Base-by-base conservation (phyloP, 345 rosid genomes). In the Gossypium thurberi region DNA sequence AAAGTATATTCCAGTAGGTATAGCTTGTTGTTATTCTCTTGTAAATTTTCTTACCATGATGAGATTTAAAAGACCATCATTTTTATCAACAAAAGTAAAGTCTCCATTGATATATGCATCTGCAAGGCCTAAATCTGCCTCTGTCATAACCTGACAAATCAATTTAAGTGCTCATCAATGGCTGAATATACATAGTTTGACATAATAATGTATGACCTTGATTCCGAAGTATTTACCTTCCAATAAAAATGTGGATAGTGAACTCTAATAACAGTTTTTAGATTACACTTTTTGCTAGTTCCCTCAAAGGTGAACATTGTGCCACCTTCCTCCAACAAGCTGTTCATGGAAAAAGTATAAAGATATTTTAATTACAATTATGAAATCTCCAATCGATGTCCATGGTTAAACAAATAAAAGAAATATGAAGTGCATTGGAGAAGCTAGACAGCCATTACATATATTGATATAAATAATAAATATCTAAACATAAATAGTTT, bases 91-190 rank as follows among this genome's bases (percentile, higher is more conserved):
- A 40, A 89, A 89, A 65, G 95, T 86, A 70, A 88, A 88, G 77
- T 91, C 94, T 11, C 94, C 91, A 75, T 90, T 88, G 69, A 92
- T 86, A 70, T 86, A 92, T 46, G 97, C 88, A 84, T 94, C 97
- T 37, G 95, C 97, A 6, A 94, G 84, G 74, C 97, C 98, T 82
- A 94, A 74, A 85, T 94, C 98, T 26, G 98, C 97, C 77, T 87
- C 87, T 69, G 98, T 89, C 90, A 87, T 88, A 74, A 93, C 90
- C 98, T 93, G 79, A 52, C 6, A 56, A 55, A 9, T 10, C 13
- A 18, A 55, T 18, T 53, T 18, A 2, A 20, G 4, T 9, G 59
- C 12, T 55, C 5, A 18, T 18, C 59, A 20, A 13, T 21, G 21
- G 43, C 14, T 48, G 58, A 48, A 47, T 33, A 33, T 33, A 5